A percentile compares a stretch with the other conserved stretches of the same genome.
Conservation (phyloP, 2,329 filamentous ascomycete genomes). For the Xylariaceae sp. region DNA sequence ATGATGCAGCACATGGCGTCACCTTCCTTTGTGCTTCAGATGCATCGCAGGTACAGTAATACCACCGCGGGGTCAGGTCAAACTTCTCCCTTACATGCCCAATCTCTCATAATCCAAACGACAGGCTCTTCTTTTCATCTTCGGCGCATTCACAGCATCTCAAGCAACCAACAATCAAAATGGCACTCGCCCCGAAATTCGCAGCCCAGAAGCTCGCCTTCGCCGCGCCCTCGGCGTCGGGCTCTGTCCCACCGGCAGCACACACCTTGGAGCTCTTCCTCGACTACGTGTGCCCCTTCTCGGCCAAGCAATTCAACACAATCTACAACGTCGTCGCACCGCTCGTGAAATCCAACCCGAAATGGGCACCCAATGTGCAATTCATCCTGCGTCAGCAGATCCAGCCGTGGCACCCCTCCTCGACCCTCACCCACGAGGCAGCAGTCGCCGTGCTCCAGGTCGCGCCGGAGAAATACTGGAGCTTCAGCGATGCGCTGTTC, state of each 20-base stretch:
- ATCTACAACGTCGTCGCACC: conserved; percentile 66
- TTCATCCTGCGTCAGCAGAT: conserved; percentile 89
- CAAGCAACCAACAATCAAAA: conserved; percentile 34
- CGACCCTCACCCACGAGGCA: conserved; percentile 77
- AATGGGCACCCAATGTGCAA: conserved; percentile 56
- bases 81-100: too few relatives aligned
- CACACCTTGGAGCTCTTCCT: conserved; percentile 69
- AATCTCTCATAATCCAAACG: too few relatives aligned
- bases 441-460: conserved; percentile 74
- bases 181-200: conserved; percentile 78
- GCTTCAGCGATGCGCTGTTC: conserved; percentile 68
- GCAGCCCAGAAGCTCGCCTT: conserved; percentile 66
- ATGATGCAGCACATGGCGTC: too few relatives aligned
- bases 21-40: too few relatives aligned
- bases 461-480: conserved; percentile 72
- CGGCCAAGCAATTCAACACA: conserved; percentile 71
- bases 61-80: too few relatives aligned
- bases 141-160: too few relatives aligned
- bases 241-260: conserved; percentile 42
- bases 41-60: too few relatives aligned
- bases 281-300: conserved; percentile 84
- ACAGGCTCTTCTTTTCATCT: too few relatives aligned
- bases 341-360: conserved; percentile 59
- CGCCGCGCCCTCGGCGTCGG: conserved; percentile 33
- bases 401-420: conserved; percentile 92